Evolutionary conservation across 768 basidiomycete genomes (phyloP), one percentile per base, ranked within the genome.

Genomic region (Termitomyces sp.): DNA sequence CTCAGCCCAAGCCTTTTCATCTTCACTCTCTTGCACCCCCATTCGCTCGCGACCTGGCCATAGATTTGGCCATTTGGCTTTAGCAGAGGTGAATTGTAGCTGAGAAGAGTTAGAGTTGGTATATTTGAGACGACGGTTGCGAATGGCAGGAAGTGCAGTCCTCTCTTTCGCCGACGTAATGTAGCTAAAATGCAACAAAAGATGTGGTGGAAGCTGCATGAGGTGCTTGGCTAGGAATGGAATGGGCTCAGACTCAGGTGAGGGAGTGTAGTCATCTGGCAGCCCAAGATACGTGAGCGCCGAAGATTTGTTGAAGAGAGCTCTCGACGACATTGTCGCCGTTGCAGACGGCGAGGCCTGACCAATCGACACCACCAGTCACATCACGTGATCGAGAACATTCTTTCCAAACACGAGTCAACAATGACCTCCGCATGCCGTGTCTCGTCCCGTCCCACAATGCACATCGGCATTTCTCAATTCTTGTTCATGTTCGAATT

Each of bases 61-160:
- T 13, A 93, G 73, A 24, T 77, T 68, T 8, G 90, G 87, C 90
- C 92, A 93, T 28, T 72, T 75, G 35, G 71, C 78, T 49, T 76
- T 79, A 7, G 88, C 91, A 28, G 74, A 68, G 3, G 73, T 72
- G 67, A 88, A 85, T 18, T 71, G 71, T 4, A 94, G 76, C 63
- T 87, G 82, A 4, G 75, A 71, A 20, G 91, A 88, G 54, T 77
- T 74, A 16, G 79, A 80, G 46, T 78, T 78, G 22, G 78, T 76
- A 73, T 87, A 92, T 66, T 80, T 82, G 22, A 90, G 76, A 9
- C 92, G 82, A 52, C 92, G 78, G 71, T 94, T 94, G 40, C 91
- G 81, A 58, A 94, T 88, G 20, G 74, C 70, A 12, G 86, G 74
- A 55, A 94, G 78, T 9, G 69, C 72, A 4, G 88, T 86, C 59